Evolutionary conservation across 1,284 basidiomycete species (phyloP).

Genomic region (Rhodotorula mucilaginosa): DNA sequence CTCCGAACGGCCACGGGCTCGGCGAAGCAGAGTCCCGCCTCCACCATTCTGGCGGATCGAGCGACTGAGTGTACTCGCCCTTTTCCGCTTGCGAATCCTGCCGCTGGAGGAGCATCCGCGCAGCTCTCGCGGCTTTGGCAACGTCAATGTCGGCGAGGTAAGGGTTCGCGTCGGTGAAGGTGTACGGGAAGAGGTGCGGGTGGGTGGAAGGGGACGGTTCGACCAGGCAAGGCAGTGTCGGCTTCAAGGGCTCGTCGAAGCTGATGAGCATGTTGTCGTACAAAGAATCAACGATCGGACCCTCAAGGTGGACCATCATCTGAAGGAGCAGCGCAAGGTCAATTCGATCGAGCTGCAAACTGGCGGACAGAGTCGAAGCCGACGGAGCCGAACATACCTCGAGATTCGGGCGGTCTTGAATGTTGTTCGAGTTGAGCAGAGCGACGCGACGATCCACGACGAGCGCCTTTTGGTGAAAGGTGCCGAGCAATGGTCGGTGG

Average conservation of each 20-base stretch:
- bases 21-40: constrained; percentile 12
- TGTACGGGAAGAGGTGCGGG: constrained; percentile 46
- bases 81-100: constrained; percentile 49
- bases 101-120: constrained; percentile 49
- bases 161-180: constrained; percentile 39
- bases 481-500: constrained; percentile 60
- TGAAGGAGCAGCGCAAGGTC: constrained; percentile 46
- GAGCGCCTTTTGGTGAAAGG: constrained; percentile 67
- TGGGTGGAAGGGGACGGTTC: constrained; percentile 44
- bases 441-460: constrained; percentile 72
- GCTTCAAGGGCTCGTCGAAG: constrained; percentile 26
- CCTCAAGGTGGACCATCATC: constrained; percentile 67
- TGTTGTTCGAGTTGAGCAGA: constrained; percentile 70
- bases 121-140: constrained; percentile 54
- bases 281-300: constrained; percentile 66
- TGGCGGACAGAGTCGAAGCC: background rate
- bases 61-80: constrained; percentile 14
- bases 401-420: constrained; percentile 55
- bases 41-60: constrained; percentile 33
- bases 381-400: constrained; percentile 45
- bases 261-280: constrained; percentile 68
- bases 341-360: background rate
- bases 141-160: constrained; percentile 54
- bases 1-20: constrained; percentile 5
- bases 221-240: constrained; percentile 56